Base-by-base conservation (phyloP, 1,139 yeast genomes). In the Trichomonascaceae sp. region DNA sequence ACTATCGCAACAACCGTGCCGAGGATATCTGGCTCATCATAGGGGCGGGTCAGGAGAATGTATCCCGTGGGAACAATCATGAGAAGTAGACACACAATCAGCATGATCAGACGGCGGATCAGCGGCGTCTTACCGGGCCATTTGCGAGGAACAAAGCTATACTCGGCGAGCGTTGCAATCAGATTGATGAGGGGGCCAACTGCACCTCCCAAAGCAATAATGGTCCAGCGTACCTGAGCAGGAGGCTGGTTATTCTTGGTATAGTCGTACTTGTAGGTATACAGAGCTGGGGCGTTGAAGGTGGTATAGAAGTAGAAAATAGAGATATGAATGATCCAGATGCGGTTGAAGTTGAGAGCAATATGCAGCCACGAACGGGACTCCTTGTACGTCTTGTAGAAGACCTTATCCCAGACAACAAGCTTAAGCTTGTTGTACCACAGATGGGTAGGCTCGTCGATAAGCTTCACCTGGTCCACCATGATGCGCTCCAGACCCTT, bases 291-390 rank as follows among this genome's bases (percentile, higher is more conserved):
- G 0, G 93, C 69, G 52, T 82, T 81, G 52, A 76, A 76, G 28
- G 77, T 64, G 1, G 92, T 79, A 48, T 76, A 81, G 49, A 74
- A 80, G 94, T 94, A 82, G 55, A 76, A 84, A 37, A 77, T 65
- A 0, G 82, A 65, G 4, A 76, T 55, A 50, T 84, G 94, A 33
- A 82, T 74, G 26, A 80, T 74, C 93, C 94, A 82, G 23, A 82
- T 73, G 39, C 94, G 61, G 51, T 76, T 79, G 53, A 81, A 82
- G 50, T 82, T 81, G 3, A 84, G 75, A 1, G 77, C 58, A 31
- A 76, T 60, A 56, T 82, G 94, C 43, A 74, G 55, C 93, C 93
- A 82, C 2, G 84, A 68, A 47, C 95, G 64, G 30, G 67, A 67
- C 48, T 84, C 95, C 31, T 60, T 61, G 50, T 74, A 84, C 0